Percentiles rank a stretch among this genome's conserved stretches.
Conservation (phyloP, 768 basidiomycete genomes). For the Exidia glandulosa region DNA sequence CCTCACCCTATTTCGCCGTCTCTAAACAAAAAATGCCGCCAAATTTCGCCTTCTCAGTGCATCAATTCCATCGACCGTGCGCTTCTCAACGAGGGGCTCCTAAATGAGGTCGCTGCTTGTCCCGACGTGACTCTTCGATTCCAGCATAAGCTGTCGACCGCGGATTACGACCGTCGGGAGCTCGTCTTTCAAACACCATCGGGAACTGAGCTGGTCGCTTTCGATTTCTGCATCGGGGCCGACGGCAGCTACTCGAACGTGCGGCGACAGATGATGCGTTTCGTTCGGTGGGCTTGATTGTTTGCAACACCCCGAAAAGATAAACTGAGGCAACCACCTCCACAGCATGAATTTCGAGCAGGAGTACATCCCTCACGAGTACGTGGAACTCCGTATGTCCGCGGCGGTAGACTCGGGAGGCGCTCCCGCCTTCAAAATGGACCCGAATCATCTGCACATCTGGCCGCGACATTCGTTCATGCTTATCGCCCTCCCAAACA, state of each 20-base stretch:
- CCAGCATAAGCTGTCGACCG: slow-evolving; percentile 63
- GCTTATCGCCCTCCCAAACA: slow-evolving; percentile 97
- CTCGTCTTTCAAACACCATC: slow-evolving; percentile 39
- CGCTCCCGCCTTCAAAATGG: slow-evolving; percentile 65
- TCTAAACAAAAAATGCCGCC: not conserved
- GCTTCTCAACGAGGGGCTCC: slow-evolving; percentile 74
- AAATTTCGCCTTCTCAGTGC: slow-evolving; percentile 36
- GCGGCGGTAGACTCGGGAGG: slow-evolving; percentile 53
- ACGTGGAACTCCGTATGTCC: slow-evolving; percentile 93
- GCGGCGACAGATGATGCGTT: slow-evolving; percentile 89
- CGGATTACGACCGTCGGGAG: slow-evolving; percentile 61
- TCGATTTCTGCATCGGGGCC: slow-evolving; percentile 81
- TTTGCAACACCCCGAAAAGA: not conserved
- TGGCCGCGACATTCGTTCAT: slow-evolving; percentile 99
- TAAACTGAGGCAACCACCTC: slow-evolving; percentile 1
- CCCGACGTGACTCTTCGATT: slow-evolving; percentile 63
- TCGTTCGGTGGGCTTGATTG: slow-evolving; percentile 50
- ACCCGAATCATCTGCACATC: slow-evolving; percentile 94
- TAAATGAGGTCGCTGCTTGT: slow-evolving; percentile 58
- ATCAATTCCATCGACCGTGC: slow-evolving; percentile 91
- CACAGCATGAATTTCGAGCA: slow-evolving; percentile 89
- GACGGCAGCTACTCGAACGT: slow-evolving; percentile 92
- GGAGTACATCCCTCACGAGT: slow-evolving; percentile 91
- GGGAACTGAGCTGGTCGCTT: slow-evolving; percentile 35
- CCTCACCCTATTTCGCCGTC: not conserved